Percentiles rank a stretch among this genome's conserved stretches.
phyloP scores from a whole-genome alignment of 768 basidiomycete genomes.

The Artomyces pyxidatus region DNA sequence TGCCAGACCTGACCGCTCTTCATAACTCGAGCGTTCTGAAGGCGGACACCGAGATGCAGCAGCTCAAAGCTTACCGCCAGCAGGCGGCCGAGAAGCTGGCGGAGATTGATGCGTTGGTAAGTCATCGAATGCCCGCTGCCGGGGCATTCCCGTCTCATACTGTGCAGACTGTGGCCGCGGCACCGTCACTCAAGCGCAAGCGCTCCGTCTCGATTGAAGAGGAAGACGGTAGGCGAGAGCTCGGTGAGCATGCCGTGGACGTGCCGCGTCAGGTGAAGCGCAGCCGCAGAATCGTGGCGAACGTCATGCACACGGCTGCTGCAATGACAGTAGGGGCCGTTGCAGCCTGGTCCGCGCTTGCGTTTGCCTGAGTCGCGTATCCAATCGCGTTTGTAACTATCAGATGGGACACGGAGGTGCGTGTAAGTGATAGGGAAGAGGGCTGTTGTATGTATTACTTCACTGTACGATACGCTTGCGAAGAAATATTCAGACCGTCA shows the following conservation, averaged over 20 bases:
- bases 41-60: constrained; percentile 24
- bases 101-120: constrained; percentile 8
- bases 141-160: constrained; percentile 14
- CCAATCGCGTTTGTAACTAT: no score
- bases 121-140: constrained; percentile 10
- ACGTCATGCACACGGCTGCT: constrained; percentile 50
- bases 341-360: constrained; percentile 66
- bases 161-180: constrained; percentile 23
- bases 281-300: constrained; percentile 34
- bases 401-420: no score
- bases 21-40: constrained; percentile 19
- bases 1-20: constrained; percentile 37
- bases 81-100: constrained; percentile 28
- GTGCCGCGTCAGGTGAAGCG: constrained; percentile 18
- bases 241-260: constrained; percentile 8
- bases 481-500: no score
- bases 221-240: constrained; percentile 5
- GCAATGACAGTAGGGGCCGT: constrained; percentile 61
- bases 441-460: no score
- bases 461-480: no score
- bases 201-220: constrained; percentile 26
- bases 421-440: no score
- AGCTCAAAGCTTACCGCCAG: neutral
- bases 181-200: constrained; percentile 53
- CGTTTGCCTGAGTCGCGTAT: constrained; percentile 46